Evolutionary conservation across 2,329 filamentous ascomycete species (phyloP).

Genomic region (Conoideocrella luteorostrata): DNA sequence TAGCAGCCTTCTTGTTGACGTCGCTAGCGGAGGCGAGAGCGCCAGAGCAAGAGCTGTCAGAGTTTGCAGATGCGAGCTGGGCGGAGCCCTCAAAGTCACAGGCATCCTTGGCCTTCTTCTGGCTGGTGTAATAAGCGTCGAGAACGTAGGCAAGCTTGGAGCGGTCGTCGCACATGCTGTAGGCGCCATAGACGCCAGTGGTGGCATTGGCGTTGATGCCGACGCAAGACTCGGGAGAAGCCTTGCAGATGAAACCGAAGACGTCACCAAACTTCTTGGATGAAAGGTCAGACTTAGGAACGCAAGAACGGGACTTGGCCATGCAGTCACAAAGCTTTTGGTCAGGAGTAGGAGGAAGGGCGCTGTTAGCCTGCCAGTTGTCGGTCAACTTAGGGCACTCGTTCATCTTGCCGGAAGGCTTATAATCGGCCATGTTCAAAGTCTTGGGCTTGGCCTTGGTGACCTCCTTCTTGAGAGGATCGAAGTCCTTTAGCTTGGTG

Average conservation of each 20-base stretch:
- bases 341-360: slow-evolving; percentile 79
- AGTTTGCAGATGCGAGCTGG: slow-evolving; percentile 40
- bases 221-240: slow-evolving; percentile 48
- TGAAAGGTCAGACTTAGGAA: slow-evolving; percentile 51
- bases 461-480: slow-evolving; percentile 63
- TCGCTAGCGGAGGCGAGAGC: slow-evolving; percentile 59
- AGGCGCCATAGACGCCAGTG: slow-evolving; percentile 66
- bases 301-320: slow-evolving; percentile 65
- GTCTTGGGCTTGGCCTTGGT: slow-evolving; percentile 59
- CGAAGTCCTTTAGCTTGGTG: slow-evolving; percentile 67
- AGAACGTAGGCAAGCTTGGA: slow-evolving; percentile 69
- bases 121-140: slow-evolving; percentile 62
- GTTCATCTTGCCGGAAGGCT: slow-evolving; percentile 61
- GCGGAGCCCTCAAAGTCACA: slow-evolving; percentile 68
- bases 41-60: slow-evolving; percentile 47
- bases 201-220: slow-evolving; percentile 64
- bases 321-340: slow-evolving; percentile 78
- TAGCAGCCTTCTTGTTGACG: slow-evolving; percentile 31
- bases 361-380: slow-evolving; percentile 58
- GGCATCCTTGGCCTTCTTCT: slow-evolving; percentile 48
- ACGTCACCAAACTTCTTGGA: slow-evolving; percentile 56
- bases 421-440: slow-evolving; percentile 63
- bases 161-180: slow-evolving; percentile 66
- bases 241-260: slow-evolving; percentile 69
- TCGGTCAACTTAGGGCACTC: slow-evolving; percentile 62